phyloP scores from a whole-genome alignment of 164 flowering plant species.

The Echeveria elegans region DNA sequence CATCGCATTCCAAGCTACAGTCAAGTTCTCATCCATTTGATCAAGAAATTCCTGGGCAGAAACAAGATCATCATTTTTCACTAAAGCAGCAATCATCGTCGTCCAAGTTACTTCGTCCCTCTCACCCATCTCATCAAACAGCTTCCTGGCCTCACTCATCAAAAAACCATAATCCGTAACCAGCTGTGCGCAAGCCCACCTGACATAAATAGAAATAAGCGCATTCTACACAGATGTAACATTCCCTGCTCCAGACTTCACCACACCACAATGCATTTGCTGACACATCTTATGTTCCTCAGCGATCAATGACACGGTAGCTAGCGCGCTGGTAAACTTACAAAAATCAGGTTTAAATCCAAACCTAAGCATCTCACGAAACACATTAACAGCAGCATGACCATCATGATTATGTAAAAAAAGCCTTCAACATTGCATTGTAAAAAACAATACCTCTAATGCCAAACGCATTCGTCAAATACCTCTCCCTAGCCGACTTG shows the following conservation, averaged over 20 bases:
- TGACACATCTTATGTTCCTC: conserved; percentile 33
- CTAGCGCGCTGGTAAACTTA: conserved; percentile 41
- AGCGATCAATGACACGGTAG: conserved; percentile 33
- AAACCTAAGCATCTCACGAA: conserved; percentile 15
- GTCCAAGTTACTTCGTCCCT: conserved; percentile 58
- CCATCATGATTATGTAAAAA: conserved; percentile 49
- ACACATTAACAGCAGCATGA: conserved; percentile 35
- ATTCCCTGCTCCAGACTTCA: conserved; percentile 42
- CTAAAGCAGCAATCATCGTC: conserved; percentile 74
- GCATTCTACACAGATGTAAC: conserved; percentile 23
- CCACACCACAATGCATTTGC: conserved; percentile 44
- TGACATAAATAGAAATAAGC: conserved; percentile 50
- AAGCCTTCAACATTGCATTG: conserved; percentile 67
- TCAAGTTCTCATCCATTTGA: conserved; percentile 39
- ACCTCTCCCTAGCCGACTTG: conserved; percentile 29
- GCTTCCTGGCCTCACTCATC: conserved; percentile 35
- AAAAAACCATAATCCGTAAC: conserved; percentile 15
- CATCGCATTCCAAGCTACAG: conserved; percentile 81
- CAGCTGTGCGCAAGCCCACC: conserved; percentile 36
- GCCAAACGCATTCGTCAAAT: conserved; percentile 36
- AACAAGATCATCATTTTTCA: conserved; percentile 42
- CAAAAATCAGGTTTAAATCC: conserved; percentile 41
- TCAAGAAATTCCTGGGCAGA: conserved; percentile 30
- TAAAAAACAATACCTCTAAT: conserved; percentile 49
- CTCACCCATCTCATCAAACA: conserved; percentile 52